Evolutionary conservation across 768 basidiomycete genomes (phyloP).

Genomic region (Cystobasidium onofrii): DNA sequence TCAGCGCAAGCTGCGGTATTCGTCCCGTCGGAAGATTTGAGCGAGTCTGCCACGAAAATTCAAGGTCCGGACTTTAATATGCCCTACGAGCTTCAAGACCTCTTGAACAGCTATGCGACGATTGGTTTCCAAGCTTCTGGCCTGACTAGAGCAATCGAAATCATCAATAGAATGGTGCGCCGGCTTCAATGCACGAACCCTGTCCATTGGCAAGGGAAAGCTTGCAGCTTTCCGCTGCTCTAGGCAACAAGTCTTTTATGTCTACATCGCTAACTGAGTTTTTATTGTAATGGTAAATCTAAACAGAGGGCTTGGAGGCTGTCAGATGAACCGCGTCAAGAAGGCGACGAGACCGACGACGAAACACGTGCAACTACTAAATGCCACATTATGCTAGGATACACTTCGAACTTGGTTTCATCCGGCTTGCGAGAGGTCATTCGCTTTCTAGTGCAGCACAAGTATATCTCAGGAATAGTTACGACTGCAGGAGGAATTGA

Average conservation of each 20-base stretch:
- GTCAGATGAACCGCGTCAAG: conserved; percentile 65
- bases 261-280: too few species aligned
- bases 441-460: conserved; percentile 82
- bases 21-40: conserved; percentile 29
- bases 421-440: conserved; percentile 92
- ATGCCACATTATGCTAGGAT: conserved; percentile 88
- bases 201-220: not conserved
- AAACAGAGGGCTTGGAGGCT: conserved; percentile 75
- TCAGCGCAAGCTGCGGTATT: conserved; percentile 31
- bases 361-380: conserved; percentile 61
- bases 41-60: conserved; percentile 58
- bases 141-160: conserved; percentile 73
- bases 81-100: conserved; percentile 57
- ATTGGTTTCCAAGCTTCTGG: conserved; percentile 98
- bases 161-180: conserved; percentile 85
- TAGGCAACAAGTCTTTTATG: not conserved
- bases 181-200: not conserved
- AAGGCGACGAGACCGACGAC: conserved; percentile 63
- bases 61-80: conserved; percentile 79
- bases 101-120: conserved; percentile 70
- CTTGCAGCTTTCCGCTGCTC: not conserved
- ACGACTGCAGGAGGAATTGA: conserved; percentile 98
- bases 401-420: conserved; percentile 96
- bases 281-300: not conserved
- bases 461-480: conserved; percentile 77